phyloP scores from a whole-genome alignment of 257 asterid genomes.

The Sherardia arvensis region DNA sequence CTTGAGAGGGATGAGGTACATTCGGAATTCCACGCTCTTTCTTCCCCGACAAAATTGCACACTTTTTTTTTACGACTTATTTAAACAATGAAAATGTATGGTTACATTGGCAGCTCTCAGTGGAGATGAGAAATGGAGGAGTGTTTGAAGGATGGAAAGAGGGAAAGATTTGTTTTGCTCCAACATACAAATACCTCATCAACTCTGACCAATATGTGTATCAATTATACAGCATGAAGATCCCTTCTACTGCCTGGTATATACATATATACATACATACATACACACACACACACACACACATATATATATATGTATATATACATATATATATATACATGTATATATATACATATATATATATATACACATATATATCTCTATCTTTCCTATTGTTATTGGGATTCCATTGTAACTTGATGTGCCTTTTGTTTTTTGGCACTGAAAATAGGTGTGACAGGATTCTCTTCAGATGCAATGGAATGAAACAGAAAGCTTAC shows the following conservation, averaged over 20 bases:
- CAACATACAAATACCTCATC: constrained; percentile 5
- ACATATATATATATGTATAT: too few relatives aligned
- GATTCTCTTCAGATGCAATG: not conserved
- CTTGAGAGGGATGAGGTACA: constrained; percentile 3
- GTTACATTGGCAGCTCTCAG: not conserved
- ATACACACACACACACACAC: too few relatives aligned
- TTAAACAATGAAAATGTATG: too few relatives aligned
- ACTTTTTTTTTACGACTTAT: too few relatives aligned
- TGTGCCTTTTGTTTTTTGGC: not conserved
- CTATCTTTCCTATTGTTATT: too few relatives aligned
- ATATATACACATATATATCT: too few relatives aligned
- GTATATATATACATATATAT: too few relatives aligned
- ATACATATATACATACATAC: not conserved
- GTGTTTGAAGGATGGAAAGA: constrained; percentile 5
- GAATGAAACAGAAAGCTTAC: not conserved
- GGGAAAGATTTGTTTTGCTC: constrained; percentile 1
- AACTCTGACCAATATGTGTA: constrained; percentile 2
- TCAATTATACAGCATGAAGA: not conserved
- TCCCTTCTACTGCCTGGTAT: constrained; percentile 3
- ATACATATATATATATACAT: too few relatives aligned
- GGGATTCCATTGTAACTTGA: too few relatives aligned
- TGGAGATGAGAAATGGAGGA: not conserved
- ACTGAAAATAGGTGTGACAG: not conserved
- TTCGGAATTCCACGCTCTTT: not conserved
- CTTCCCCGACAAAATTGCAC: not conserved